A percentile compares a stretch with the other conserved stretches of the same genome.
Evolutionary conservation across 768 basidiomycete species (phyloP).

Genomic region (Termitomyces eurrhizus): DNA sequence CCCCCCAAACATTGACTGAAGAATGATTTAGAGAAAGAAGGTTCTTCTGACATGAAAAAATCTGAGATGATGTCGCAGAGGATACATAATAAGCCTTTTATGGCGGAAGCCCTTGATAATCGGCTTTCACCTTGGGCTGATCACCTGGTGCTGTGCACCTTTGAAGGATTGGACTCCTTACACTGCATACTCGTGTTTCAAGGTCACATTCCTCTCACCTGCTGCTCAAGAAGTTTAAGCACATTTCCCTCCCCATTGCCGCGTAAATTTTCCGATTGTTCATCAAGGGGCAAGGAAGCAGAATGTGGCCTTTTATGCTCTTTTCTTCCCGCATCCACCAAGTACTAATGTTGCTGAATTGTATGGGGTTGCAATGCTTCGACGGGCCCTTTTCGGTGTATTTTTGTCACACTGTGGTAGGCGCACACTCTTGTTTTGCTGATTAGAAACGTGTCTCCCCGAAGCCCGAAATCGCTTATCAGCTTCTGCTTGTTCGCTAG

Average conservation of each 20-base stretch:
- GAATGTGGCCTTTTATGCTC: background rate
- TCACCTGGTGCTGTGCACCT: background rate
- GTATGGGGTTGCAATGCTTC: background rate
- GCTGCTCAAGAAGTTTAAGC: background rate
- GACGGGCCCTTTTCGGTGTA: conserved; percentile 1
- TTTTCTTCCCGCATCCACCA: background rate
- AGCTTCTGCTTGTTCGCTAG: background rate
- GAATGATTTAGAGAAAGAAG: background rate
- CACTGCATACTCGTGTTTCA: background rate
- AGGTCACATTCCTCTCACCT: background rate
- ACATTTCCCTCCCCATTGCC: background rate
- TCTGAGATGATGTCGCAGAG: background rate
- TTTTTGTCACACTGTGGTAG: background rate
- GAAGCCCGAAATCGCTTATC: background rate
- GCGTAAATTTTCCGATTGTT: background rate
- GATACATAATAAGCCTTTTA: background rate
- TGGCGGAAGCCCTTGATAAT: background rate
- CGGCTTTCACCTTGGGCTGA: background rate
- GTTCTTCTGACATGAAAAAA: background rate
- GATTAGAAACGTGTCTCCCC: background rate
- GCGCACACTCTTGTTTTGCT: background rate
- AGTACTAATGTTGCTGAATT: background rate
- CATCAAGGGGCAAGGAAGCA: conserved; percentile 1
- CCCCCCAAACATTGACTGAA: background rate
- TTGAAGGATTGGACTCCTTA: background rate